phyloP scores from a whole-genome alignment of 805 yeast species.

The Yarrowia divulgata region DNA sequence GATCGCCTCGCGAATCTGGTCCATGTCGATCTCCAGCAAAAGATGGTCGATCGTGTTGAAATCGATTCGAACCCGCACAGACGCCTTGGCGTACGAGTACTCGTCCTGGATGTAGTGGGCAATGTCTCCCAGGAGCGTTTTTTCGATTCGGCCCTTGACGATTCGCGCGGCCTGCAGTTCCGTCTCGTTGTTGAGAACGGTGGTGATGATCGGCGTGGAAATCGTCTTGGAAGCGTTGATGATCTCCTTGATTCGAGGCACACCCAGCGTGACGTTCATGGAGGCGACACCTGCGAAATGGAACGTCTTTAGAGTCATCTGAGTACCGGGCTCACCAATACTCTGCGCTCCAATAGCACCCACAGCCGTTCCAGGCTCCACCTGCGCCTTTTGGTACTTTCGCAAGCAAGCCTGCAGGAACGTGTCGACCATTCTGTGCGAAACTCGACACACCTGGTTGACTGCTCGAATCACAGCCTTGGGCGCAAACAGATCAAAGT shows the following conservation, averaged over 20 bases:
- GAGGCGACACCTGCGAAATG: conserved; percentile 99
- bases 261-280: conserved; percentile 98
- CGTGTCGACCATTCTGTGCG: conserved; percentile 62
- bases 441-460: conserved; percentile 60
- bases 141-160: conserved; percentile 96
- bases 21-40: conserved; percentile 86
- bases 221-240: conserved; percentile 95
- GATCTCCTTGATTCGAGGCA: conserved; percentile 98
- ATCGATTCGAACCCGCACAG: conserved; percentile 81
- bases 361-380: conserved; percentile 99
- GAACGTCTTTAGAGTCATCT: conserved; percentile 95
- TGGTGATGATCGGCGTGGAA: conserved; percentile 95
- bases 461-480: conserved; percentile 46
- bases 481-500: conserved; percentile 47
- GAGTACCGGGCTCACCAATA: conserved; percentile 99
- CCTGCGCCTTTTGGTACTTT: conserved; percentile 88
- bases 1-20: conserved; percentile 84
- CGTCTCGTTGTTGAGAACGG: conserved; percentile 86
- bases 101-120: conserved; percentile 93
- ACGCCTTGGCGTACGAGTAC: conserved; percentile 79
- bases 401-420: conserved; percentile 78
- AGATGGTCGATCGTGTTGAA: conserved; percentile 82
- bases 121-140: conserved; percentile 85
- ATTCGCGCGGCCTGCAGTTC: conserved; percentile 99
- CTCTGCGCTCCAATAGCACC: conserved; percentile 99